These are phyloP conservation scores for Lepidopterella palustris DNA, from an alignment of 495 filamentous ascomycete genomes.

Conservation along the genomic window DNA sequence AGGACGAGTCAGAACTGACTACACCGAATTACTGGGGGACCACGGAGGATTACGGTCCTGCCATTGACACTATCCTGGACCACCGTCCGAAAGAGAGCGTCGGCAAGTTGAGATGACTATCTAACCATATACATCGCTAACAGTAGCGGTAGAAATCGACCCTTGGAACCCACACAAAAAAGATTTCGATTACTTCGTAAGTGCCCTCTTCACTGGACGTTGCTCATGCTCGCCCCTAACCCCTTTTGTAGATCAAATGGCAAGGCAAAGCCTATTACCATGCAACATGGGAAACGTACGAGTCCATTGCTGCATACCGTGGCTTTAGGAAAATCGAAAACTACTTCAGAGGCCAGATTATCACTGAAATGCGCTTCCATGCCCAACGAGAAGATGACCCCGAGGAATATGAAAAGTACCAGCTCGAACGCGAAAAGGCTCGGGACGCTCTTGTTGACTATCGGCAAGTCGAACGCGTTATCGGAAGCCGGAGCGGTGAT, in stretches of 20 bases:
- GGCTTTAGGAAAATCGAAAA: constrained; percentile 87
- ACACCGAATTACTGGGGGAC: constrained; percentile 30
- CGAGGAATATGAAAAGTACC: constrained; percentile 87
- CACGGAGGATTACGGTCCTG: constrained; percentile 60
- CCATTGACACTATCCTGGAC: constrained; percentile 83
- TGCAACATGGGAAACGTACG: constrained; percentile 83
- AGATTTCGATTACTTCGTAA: constrained; percentile 78
- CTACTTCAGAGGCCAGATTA: constrained; percentile 74
- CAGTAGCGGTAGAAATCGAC: constrained; percentile 9
- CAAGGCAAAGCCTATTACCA: constrained; percentile 91
- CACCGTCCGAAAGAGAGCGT: constrained; percentile 69
- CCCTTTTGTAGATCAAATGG: constrained; percentile 72
- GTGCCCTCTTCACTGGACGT: constrained; percentile 13
- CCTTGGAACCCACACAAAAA: constrained; percentile 47
- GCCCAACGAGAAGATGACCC: constrained; percentile 46
- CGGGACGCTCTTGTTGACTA: constrained; percentile 78
- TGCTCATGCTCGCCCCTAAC: constrained; percentile 3
- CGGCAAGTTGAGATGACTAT: constrained; percentile 35
- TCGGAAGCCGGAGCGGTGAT: constrained; percentile 68
- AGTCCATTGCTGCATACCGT: constrained; percentile 57
- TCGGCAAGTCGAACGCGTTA: constrained; percentile 86
- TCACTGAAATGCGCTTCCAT: constrained; percentile 5
- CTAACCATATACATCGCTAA: neutral
- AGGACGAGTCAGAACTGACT: constrained; percentile 43
- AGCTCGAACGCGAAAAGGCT: constrained; percentile 79